A percentile compares a stretch with the other conserved stretches of the same genome.
These are phyloP conservation scores for Ustulina deusta DNA, from an alignment of 2,329 filamentous ascomycete species.

Conservation along the genomic window DNA sequence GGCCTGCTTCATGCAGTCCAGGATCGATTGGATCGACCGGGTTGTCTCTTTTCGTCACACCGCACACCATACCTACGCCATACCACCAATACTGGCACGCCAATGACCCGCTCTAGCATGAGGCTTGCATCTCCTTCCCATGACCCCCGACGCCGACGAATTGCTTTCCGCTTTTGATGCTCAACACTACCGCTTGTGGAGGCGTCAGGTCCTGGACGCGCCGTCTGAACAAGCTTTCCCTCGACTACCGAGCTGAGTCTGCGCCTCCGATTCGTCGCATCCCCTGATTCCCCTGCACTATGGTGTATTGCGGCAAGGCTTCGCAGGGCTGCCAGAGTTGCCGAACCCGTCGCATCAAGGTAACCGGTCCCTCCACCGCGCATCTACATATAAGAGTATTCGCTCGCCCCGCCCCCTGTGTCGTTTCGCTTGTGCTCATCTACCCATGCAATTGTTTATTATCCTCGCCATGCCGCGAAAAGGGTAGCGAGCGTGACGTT, in stretches of 20 bases:
- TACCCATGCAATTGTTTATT: neutral
- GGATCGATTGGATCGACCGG: neutral
- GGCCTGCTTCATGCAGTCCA: neutral
- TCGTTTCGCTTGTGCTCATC: neutral
- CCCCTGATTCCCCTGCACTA: conserved; percentile 49
- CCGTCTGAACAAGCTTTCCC: conserved; percentile 40
- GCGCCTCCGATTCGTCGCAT: conserved; percentile 45
- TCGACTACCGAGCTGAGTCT: conserved; percentile 16
- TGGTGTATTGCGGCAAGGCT: conserved; percentile 70
- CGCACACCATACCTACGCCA: too few species aligned
- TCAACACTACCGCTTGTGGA: conserved; percentile 45
- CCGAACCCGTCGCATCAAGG: conserved; percentile 67
- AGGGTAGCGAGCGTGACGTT: neutral
- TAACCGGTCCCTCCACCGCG: conserved; percentile 49
- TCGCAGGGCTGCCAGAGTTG: conserved; percentile 67
- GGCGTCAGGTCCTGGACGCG: conserved; percentile 39
- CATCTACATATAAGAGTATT: conserved; percentile 13
- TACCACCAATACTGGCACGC: too few species aligned
- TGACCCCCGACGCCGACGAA: conserved; percentile 47
- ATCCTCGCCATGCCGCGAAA: neutral
- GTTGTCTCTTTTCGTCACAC: conserved; percentile 20
- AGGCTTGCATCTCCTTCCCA: conserved; percentile 44
- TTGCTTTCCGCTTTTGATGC: conserved; percentile 50
- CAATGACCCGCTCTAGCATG: conserved; percentile 41
- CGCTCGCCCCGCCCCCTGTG: conserved; percentile 13